These are phyloP conservation scores for Phialocephala subalpina DNA, from an alignment of 2,329 filamentous ascomycete species.

Conservation along the genomic window DNA sequence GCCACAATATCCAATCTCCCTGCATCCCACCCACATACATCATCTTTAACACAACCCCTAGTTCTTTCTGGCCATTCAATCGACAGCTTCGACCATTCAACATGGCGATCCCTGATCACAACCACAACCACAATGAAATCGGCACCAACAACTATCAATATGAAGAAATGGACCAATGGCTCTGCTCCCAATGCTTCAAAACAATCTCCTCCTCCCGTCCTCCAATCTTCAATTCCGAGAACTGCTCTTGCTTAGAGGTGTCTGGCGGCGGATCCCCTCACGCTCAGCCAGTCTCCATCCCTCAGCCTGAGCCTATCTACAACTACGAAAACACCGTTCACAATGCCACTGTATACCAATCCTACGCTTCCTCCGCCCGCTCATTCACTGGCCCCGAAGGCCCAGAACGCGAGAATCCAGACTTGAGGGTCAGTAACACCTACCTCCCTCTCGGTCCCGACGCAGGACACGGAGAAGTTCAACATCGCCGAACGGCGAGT, in stretches of 20 bases:
- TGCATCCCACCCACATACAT: constrained; percentile 15
- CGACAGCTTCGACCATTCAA: constrained; percentile 17
- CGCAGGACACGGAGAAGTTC: constrained; percentile 19
- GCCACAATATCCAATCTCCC: background rate
- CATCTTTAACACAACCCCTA: too few species aligned
- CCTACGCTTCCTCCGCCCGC: constrained; percentile 25
- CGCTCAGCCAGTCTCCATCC: constrained; percentile 12
- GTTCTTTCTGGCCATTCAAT: constrained; percentile 20
- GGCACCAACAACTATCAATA: constrained; percentile 25
- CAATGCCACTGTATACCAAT: too few species aligned
- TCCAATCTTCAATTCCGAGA: constrained; percentile 37
- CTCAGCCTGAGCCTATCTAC: constrained; percentile 5
- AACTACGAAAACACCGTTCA: constrained; percentile 10
- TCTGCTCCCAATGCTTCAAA: constrained; percentile 36
- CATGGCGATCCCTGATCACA: constrained; percentile 23
- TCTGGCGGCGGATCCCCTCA: constrained; percentile 5
- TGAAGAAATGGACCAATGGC: constrained; percentile 31
- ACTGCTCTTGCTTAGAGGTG: constrained; percentile 37
- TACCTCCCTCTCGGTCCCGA: constrained; percentile 27
- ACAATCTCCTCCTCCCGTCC: constrained; percentile 35
- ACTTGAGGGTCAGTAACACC: constrained; percentile 21
- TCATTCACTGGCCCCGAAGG: constrained; percentile 33
- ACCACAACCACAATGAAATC: constrained; percentile 14
- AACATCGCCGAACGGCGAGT: constrained; percentile 27
- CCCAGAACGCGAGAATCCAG: constrained; percentile 32